phyloP scores from a whole-genome alignment of 805 yeast species.

The Candida germanica region DNA sequence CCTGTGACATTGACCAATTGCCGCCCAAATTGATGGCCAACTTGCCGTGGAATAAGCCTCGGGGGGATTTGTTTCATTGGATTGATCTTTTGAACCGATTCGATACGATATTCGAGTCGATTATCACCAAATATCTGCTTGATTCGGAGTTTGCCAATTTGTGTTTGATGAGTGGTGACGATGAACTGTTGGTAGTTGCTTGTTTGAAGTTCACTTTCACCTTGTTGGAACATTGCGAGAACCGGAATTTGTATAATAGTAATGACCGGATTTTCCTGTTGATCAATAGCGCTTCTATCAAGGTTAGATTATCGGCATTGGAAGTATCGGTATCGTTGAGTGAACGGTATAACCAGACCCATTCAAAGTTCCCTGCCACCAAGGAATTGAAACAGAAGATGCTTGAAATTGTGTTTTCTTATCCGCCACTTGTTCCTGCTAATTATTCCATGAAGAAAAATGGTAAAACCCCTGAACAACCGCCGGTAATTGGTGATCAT shows the following conservation, averaged over 20 bases:
- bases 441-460: constrained; percentile 11
- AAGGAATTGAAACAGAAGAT: constrained; percentile 43
- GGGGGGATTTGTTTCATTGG: constrained; percentile 75
- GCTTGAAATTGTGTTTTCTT: constrained; percentile 50
- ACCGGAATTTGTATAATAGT: constrained; percentile 66
- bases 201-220: constrained; percentile 60
- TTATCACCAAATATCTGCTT: constrained; percentile 53
- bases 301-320: constrained; percentile 57
- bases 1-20: constrained; percentile 38
- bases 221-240: constrained; percentile 66
- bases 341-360: constrained; percentile 54
- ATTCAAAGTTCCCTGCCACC: constrained; percentile 43
- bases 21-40: constrained; percentile 36
- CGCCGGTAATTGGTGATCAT: constrained; percentile 35
- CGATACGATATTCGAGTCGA: constrained; percentile 59
- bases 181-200: constrained; percentile 46
- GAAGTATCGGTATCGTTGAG: constrained; percentile 58
- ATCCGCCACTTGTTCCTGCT: constrained; percentile 48
- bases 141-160: constrained; percentile 47
- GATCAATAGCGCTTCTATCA: constrained; percentile 56
- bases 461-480: constrained; percentile 1
- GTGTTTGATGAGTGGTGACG: constrained; percentile 41
- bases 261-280: constrained; percentile 57
- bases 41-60: constrained; percentile 56
- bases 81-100: constrained; percentile 70